Percentiles rank a stretch among this genome's conserved stretches.
These are phyloP conservation scores for Mimosa pudica DNA, from an alignment of 306 rosid species.

Conservation along the genomic window DNA sequence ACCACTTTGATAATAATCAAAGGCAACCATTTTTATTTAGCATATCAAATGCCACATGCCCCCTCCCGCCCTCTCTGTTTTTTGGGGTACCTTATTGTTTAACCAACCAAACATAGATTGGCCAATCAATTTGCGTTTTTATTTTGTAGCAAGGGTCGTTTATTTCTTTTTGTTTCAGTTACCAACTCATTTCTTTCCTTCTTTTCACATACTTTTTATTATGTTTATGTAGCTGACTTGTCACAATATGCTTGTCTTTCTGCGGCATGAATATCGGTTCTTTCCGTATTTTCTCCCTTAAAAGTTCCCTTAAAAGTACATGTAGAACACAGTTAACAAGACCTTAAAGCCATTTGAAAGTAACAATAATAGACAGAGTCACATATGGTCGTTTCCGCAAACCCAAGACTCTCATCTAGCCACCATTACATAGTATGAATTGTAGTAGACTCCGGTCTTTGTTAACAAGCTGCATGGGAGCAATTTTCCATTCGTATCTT, in stretches of 20 bases:
- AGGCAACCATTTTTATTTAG: no score
- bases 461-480: neutral
- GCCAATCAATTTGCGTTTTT: no score
- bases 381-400: neutral
- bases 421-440: neutral
- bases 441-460: neutral
- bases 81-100: neutral
- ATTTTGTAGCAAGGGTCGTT: neutral
- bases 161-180: no score
- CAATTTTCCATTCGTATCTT: slow-evolving; percentile 28
- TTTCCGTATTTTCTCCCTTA: neutral
- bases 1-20: no score
- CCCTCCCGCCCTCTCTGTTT: neutral
- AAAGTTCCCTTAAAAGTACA: neutral
- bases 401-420: neutral
- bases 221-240: neutral
- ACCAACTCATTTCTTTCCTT: no score
- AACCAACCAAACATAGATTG: no score
- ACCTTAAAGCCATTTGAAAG: neutral
- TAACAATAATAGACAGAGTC: neutral
- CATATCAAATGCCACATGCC: no score
- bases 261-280: neutral
- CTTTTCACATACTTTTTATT: neutral
- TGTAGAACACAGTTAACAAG: neutral
- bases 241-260: neutral